phyloP scores from a whole-genome alignment of 202 grass and related monocot species.

The Musa balbisiana region DNA sequence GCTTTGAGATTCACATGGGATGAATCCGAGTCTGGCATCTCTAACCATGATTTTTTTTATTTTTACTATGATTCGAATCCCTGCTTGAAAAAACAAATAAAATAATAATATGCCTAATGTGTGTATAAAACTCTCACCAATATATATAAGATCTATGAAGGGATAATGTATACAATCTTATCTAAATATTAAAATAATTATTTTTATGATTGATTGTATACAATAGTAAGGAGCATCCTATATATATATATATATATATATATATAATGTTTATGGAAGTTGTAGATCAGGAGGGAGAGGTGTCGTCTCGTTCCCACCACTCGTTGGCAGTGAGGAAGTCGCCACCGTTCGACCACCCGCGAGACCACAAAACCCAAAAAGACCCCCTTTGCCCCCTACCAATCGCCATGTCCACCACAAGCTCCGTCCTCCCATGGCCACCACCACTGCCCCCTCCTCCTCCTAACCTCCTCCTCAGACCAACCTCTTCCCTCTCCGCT shows the following conservation, averaged over 20 bases:
- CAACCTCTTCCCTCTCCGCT: neutral
- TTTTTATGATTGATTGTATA: no score
- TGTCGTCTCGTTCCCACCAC: neutral
- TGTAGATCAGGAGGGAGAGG: slow-evolving; percentile 1
- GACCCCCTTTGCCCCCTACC: no score
- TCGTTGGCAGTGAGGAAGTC: neutral
- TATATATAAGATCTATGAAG: no score
- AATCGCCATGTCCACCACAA: neutral
- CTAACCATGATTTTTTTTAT: no score
- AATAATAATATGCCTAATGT: no score
- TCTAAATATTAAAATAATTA: no score
- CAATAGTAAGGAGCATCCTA: no score
- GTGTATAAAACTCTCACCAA: no score
- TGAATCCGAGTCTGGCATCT: no score
- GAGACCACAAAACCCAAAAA: neutral
- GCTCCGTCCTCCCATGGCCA: slow-evolving; percentile 12
- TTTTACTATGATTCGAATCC: no score
- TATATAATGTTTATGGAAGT: neutral
- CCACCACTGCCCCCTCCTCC: neutral
- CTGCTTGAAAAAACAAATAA: no score
- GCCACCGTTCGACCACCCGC: neutral
- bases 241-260: neutral
- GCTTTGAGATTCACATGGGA: neutral
- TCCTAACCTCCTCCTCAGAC: neutral
- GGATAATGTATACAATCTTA: no score